Percentiles rank a stretch among this genome's conserved stretches.
Conservation (phyloP, 139 green algal genomes). For the Micractinium conductrix region DNA sequence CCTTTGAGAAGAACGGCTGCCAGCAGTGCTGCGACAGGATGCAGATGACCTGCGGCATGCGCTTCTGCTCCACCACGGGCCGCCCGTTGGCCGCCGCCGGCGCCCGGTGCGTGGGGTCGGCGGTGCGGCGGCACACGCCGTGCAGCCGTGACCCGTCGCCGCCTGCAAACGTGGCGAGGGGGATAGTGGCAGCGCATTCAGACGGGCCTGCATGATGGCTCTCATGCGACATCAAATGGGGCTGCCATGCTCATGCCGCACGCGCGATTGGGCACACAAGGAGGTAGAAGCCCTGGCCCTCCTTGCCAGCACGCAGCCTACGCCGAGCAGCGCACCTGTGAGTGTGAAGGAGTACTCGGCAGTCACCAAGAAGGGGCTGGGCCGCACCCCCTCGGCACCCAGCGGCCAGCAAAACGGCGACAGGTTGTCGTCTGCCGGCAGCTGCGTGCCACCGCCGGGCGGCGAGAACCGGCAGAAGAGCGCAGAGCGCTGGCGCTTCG, state of each 20-base stretch:
- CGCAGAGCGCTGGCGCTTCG: neutral
- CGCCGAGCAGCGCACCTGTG: too few relatives aligned
- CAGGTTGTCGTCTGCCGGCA: constrained; percentile 39
- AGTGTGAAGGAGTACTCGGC: constrained; percentile 71
- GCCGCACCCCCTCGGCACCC: constrained; percentile 53
- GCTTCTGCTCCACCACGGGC: constrained; percentile 9
- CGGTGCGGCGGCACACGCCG: constrained; percentile 62
- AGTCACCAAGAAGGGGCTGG: constrained; percentile 63
- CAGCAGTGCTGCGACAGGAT: constrained; percentile 67
- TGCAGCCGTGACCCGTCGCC: constrained; percentile 60
- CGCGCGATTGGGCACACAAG: too few relatives aligned
- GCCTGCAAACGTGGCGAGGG: too few relatives aligned
- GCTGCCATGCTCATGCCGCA: too few relatives aligned
- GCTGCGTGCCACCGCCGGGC: constrained; percentile 1
- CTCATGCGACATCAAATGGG: too few relatives aligned
- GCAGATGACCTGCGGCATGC: constrained; percentile 75
- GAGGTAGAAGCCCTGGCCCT: too few relatives aligned
- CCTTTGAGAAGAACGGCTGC: constrained; percentile 73
- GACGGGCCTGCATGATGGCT: too few relatives aligned
- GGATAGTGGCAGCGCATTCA: too few relatives aligned
- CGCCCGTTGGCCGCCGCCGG: neutral
- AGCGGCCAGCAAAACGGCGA: constrained; percentile 68
- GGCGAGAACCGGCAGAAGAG: constrained; percentile 39
- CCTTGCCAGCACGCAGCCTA: too few relatives aligned
- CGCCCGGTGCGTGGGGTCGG: constrained; percentile 15